phyloP scores from a whole-genome alignment of 768 basidiomycete genomes.

The Mrakia blollopis region DNA sequence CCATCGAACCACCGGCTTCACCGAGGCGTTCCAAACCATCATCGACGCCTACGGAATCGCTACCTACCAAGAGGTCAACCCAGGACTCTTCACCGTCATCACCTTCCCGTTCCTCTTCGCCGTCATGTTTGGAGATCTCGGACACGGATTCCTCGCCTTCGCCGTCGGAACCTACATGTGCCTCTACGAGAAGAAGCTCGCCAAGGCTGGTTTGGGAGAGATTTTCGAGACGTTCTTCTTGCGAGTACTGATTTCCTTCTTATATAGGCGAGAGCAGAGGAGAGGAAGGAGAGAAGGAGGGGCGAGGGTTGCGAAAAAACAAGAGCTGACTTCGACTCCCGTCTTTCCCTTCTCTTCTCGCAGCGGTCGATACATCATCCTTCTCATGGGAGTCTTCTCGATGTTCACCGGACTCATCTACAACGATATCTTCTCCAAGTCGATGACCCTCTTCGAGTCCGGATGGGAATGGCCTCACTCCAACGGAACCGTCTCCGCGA shows the following conservation, averaged over 20 bases:
- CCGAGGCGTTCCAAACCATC: slow-evolving; percentile 92
- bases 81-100: slow-evolving; percentile 72
- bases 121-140: slow-evolving; percentile 99
- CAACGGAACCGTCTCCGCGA: slow-evolving; percentile 51
- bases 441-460: slow-evolving; percentile 78
- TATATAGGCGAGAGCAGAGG: too few species aligned
- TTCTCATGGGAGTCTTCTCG: slow-evolving; percentile 96
- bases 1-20: slow-evolving; percentile 90
- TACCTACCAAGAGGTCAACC: slow-evolving; percentile 93
- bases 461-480: slow-evolving; percentile 76
- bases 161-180: slow-evolving; percentile 78
- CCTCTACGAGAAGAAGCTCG: slow-evolving; percentile 71
- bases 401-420: slow-evolving; percentile 96
- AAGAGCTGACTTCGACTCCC: neutral
- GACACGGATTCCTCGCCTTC: slow-evolving; percentile 82
- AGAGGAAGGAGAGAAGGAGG: too few species aligned
- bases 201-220: slow-evolving; percentile 70
- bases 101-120: slow-evolving; percentile 99
- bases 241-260: slow-evolving; percentile 52
- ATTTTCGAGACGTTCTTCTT: slow-evolving; percentile 87
- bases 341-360: slow-evolving; percentile 34
- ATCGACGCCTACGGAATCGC: slow-evolving; percentile 97
- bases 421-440: slow-evolving; percentile 97
- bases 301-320: too few species aligned
- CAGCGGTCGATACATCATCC: slow-evolving; percentile 95